These are phyloP conservation scores for Albizia julibrissin DNA, from an alignment of 306 rosid species.

Conservation along the genomic window DNA sequence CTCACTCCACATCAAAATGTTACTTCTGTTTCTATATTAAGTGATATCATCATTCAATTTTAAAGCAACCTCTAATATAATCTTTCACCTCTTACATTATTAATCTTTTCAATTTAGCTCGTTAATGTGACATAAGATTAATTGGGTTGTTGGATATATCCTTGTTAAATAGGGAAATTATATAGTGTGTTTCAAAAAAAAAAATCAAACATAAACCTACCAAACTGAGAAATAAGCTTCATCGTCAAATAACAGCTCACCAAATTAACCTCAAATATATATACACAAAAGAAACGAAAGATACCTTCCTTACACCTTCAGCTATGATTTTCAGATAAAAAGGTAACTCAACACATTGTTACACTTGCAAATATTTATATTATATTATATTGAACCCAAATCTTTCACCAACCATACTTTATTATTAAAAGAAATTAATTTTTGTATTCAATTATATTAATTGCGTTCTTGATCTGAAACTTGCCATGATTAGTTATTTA, in stretches of 20 bases:
- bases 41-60: background rate
- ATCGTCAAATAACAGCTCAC: background rate
- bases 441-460: background rate
- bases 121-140: background rate
- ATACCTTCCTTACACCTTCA: slow-evolving; percentile 24
- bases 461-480: background rate
- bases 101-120: background rate
- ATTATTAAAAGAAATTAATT: background rate
- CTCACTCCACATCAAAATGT: background rate
- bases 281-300: background rate
- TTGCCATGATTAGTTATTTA: background rate
- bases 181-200: background rate
- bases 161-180: background rate
- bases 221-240: background rate
- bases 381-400: background rate
- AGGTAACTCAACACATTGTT: background rate
- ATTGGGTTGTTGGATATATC: background rate
- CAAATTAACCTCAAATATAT: background rate
- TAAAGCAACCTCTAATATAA: background rate
- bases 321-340: background rate
- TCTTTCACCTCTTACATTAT: background rate
- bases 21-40: background rate
- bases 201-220: background rate
- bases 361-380: background rate
- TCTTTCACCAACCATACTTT: background rate